Evolutionary conservation across 179 eudicot species (phyloP).

Genomic region (Spergularia azorica): DNA sequence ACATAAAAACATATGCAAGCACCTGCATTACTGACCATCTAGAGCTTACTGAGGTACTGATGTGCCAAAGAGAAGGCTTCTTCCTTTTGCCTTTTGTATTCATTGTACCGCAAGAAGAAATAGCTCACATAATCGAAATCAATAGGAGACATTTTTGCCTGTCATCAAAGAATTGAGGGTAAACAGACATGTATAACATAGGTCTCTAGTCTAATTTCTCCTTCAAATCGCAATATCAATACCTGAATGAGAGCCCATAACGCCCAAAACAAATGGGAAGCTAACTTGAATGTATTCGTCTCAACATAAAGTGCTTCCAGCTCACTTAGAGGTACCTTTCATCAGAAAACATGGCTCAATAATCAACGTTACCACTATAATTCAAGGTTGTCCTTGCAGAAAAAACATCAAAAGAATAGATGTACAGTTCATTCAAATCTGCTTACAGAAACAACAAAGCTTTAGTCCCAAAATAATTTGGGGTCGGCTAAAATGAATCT

Average conservation of each 20-base stretch:
- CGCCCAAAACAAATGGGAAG: conserved; percentile 95
- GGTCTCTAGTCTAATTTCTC: neutral
- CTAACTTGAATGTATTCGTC: conserved; percentile 73
- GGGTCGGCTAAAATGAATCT: too few species aligned
- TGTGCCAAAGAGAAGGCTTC: conserved; percentile 51
- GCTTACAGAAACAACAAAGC: too few species aligned
- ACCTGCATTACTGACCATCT: conserved; percentile 11
- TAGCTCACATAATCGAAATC: conserved; percentile 85
- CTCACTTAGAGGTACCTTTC: conserved; percentile 62
- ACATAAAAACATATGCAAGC: conserved; percentile 1
- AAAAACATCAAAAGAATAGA: neutral
- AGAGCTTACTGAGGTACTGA: conserved; percentile 37
- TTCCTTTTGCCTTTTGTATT: conserved; percentile 76
- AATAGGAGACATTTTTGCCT: conserved; percentile 95
- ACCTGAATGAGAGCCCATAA: conserved; percentile 97
- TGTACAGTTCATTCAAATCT: neutral
- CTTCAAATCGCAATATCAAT: conserved; percentile 8
- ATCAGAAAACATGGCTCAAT: conserved; percentile 6
- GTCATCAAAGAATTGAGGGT: conserved; percentile 21
- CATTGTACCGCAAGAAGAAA: conserved; percentile 77
- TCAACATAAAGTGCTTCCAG: conserved; percentile 78
- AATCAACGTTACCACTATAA: neutral
- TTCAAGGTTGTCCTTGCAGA: conserved; percentile 5
- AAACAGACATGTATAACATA: neutral
- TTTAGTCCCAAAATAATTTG: too few species aligned